Base-by-base conservation (phyloP, 768 basidiomycete species). In the Rhizopogon vulgaris region DNA sequence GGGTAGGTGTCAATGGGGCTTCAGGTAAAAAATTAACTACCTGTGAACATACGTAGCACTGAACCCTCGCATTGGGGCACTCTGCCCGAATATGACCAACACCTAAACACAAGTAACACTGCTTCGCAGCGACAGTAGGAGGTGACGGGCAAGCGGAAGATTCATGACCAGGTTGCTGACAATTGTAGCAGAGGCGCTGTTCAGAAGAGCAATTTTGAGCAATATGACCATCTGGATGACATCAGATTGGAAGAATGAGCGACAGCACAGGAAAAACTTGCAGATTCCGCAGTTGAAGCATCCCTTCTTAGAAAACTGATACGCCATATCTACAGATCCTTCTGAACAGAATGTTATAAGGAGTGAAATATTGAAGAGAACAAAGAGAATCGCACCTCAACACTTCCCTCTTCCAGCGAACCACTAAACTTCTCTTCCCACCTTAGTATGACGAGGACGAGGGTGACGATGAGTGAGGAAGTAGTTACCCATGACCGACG, bases 211-310 rank as follows among this genome's bases (percentile, higher is more conserved):
- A 95, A 62, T 86, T 88, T 76, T 92, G 90, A 62, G 92, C 92
- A 63, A 94, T 89, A 69, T 95, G 92, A 43, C 92, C 92, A 66
- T 94, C 92, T 94, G 60, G 11, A 34, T 25, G 52, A 46, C 36
- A 55, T 53, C 45, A 54, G 58, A 48, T 58, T 27, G 39, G 57
- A 57, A 48, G 46, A 45, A 58, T 53, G 47, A 51, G 46, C 49
- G 39, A 48, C 32, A 41, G 36, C 53, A 53, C 38, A 58, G 50
- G 47, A 40, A 52, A 48, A 57, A 81, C 84, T 72, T 68, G 90
- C 91, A 78, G 70, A 92, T 92, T 67, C 92, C 92, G 67, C 92
- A 94, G 77, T 92, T 94, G 75, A 87, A 93, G 67, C 90, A 93
- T 58, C 88, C 88, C 75, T 90, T 92, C 78, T 83, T 85, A 54